Evolutionary conservation across 305 asterid genomes (phyloP).

Genomic region (Coffea humblotiana): DNA sequence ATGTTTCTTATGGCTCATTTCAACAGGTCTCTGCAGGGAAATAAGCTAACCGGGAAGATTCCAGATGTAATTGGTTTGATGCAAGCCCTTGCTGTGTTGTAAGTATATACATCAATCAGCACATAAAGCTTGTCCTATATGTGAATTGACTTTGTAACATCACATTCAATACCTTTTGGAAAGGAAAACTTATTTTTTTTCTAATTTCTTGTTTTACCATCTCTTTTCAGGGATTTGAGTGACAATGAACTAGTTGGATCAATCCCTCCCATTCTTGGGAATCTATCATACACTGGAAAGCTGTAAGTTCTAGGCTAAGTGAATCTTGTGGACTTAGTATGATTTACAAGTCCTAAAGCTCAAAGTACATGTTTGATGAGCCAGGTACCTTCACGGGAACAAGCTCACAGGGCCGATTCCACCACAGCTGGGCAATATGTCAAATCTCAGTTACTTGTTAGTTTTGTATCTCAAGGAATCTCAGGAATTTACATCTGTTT

Average conservation of each 20-base stretch:
- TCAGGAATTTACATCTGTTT: not conserved
- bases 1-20: conserved; percentile 10
- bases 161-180: not conserved
- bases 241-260: conserved; percentile 88
- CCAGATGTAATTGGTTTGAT: conserved; percentile 97
- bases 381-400: conserved; percentile 95
- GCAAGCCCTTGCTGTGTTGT: conserved; percentile 99
- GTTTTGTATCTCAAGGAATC: conserved; percentile 20
- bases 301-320: conserved; percentile 53
- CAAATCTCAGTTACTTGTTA: conserved; percentile 90
- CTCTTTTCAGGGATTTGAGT: conserved; percentile 80
- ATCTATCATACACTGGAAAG: conserved; percentile 94
- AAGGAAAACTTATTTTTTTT: not conserved
- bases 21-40: conserved; percentile 88
- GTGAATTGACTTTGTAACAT: not conserved
- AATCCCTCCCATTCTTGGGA: conserved; percentile 86
- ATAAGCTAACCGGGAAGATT: conserved; percentile 80
- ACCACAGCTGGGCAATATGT: conserved; percentile 90
- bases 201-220: not conserved
- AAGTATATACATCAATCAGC: conserved; percentile 30
- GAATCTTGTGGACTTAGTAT: not conserved
- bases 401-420: conserved; percentile 87
- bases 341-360: not conserved
- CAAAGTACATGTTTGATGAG: not conserved
- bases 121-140: not conserved